Evolutionary conservation across 2,329 filamentous ascomycete species (phyloP), one percentile per base, ranked within the genome.

Genomic region (Colletotrichum eremochloae): DNA sequence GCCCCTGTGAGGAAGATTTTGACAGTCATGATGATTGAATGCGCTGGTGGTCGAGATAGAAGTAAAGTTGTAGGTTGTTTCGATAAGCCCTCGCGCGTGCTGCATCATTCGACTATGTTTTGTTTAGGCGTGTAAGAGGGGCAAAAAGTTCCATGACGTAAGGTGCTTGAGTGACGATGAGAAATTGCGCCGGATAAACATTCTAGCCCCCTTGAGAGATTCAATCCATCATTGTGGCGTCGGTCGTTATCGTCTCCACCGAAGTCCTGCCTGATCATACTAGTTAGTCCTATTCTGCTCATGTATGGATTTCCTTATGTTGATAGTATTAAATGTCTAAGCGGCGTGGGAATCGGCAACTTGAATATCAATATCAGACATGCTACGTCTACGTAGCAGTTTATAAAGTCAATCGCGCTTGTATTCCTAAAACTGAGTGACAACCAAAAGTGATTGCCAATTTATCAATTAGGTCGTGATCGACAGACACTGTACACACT

Each of bases 1-100:
- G 72, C 74, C 24, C 75, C 75, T 2, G 75, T 76, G 15, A 73
- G 46, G 31, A 72, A 70, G 20, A 72, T 57, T 20, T 72, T 72
- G 63, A 29, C 63, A 40, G 63, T 31, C 56, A 71, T 63, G 29
- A 2, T 29, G 44, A 14, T 57, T 40, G 4, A 1, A 4, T 57
- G 20, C n/a, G 33, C 33, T 38, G 11, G 33, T 12, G 20, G 9
- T 7, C 5, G 36, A 1, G 53, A 24, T 9, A 15, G 2, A 3
- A 24, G 46, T 9, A 24, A 48, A 24, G 46, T 9, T 18, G 1
- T 5, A 48, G 7, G 46, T 5, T 48, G 46, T 14, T 24, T 57
- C 11, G 12, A 24, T 3, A 24, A 15, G 33, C 20, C n/a, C 18
- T 24, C 20, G 9, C 7, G n/a, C 9, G 20, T 38, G 33, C 2